Percentiles rank a stretch among this genome's conserved stretches.
phyloP scores from a whole-genome alignment of 2,329 filamentous ascomycete species.

The Colletotrichum sp. region DNA sequence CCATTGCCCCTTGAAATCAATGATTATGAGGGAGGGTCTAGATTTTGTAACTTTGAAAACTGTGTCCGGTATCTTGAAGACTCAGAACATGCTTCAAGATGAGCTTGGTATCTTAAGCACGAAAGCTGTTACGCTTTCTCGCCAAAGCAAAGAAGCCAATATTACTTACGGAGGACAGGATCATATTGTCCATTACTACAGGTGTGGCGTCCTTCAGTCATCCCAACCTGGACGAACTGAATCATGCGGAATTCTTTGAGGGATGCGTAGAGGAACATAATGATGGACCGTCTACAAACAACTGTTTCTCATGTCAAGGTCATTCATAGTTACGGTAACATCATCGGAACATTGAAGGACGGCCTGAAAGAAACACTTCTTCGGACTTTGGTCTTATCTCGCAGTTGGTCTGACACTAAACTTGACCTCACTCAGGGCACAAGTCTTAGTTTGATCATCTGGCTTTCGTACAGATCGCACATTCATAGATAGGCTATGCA shows the following conservation, averaged over 20 bases:
- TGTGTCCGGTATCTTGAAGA: too few relatives aligned
- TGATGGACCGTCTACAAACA: neutral
- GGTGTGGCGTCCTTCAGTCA: neutral
- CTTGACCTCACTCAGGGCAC: neutral
- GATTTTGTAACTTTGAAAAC: too few relatives aligned
- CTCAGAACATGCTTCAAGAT: too few relatives aligned
- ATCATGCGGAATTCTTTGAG: neutral
- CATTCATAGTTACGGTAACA: neutral
- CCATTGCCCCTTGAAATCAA: too few relatives aligned
- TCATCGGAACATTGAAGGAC: neutral
- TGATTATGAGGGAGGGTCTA: too few relatives aligned
- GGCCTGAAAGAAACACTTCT: neutral
- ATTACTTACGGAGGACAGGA: neutral
- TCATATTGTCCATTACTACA: neutral
- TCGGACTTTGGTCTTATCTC: neutral
- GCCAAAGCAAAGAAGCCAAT: neutral
- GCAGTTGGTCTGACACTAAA: neutral
- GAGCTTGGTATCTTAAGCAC: too few relatives aligned
- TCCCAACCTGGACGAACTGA: neutral
- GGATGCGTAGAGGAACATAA: accelerated
- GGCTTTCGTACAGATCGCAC: neutral
- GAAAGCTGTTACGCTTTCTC: too few relatives aligned
- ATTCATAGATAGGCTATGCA: neutral
- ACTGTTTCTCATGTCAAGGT: neutral
- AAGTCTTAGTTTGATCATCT: neutral